Evolutionary conservation across 192 early-diverging fungal genomes (phyloP), one percentile per base, ranked within the genome.

Genomic region (Linnemannia exigua): DNA sequence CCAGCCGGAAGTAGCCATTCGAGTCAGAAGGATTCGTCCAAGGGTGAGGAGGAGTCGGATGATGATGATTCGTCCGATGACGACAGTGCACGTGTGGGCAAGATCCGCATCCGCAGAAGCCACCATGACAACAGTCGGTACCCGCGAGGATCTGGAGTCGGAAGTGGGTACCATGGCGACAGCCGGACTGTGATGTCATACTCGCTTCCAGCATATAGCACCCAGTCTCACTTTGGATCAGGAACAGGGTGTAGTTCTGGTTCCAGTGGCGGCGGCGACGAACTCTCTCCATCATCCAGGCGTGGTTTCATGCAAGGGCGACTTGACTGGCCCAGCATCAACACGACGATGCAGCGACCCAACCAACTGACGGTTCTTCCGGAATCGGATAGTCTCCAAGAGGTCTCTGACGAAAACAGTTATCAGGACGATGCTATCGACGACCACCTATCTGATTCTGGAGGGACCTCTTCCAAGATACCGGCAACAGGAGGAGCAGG

Each of bases 1-100:
- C 54, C 66, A 0, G 33, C 61, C 3, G 68, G 54, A 16, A 79
- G 82, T 72, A 76, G 77, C 44, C 77, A 79, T 63, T 85, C 82
- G 28, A 85, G 82, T 44, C 82, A 85, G 25, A 85, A 85, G 76
- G 82, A 79, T 19, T 85, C 82, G 11, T 85, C 82, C n/a, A 85
- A 85, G 69, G 82, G 82, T 15, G 82, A 85, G 22, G 80, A 82
- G 31, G 82, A 85, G 44, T 51, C 67, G 50, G 67, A 78, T 3
- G 77, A 79, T 1, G 82, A 85, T 1, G 74, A 71, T 19, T 69
- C 74, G 7, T 70, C 82, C 15, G 74, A 78, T 1, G 82, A 85
- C 44, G 66, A 74, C 38, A 66, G 76, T 63, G 72, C 12, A 17
- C 63, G 67, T 17, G n/a, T 36, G 3, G 77, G 73, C 28, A 77